A percentile compares a stretch with the other conserved stretches of the same genome.
phyloP scores from a whole-genome alignment of 805 yeast genomes.

The Lipomyces sp. region DNA sequence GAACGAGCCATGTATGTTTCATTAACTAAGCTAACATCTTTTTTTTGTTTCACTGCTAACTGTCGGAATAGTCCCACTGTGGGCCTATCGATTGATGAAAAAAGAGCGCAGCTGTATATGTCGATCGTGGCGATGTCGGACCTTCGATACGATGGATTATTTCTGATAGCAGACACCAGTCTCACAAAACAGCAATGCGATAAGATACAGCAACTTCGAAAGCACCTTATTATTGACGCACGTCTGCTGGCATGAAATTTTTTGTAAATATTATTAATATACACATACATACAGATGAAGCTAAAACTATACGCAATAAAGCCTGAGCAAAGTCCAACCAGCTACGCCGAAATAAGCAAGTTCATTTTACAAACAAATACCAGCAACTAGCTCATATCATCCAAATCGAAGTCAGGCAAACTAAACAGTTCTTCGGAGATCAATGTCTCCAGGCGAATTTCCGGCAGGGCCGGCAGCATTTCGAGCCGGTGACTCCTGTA shows the following conservation, averaged over 20 bases:
- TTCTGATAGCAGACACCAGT: conserved; percentile 5
- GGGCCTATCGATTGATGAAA: conserved; percentile 12
- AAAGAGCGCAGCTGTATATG: conserved; percentile 13
- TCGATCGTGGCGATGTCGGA: conserved; percentile 6
- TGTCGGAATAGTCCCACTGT: conserved; percentile 1
- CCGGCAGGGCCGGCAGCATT: not conserved
- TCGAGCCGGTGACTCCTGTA: not conserved
- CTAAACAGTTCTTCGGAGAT: conserved; percentile 7
- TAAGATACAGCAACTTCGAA: not conserved
- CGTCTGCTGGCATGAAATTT: not conserved
- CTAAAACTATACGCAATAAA: not conserved
- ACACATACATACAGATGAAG: not conserved
- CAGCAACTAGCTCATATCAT: not conserved
- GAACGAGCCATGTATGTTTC: conserved; percentile 21
- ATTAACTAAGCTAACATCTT: too few relatives aligned
- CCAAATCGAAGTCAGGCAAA: not conserved
- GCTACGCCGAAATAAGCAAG: too few relatives aligned
- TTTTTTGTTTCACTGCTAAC: not conserved
- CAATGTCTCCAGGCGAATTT: not conserved
- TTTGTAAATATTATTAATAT: not conserved
- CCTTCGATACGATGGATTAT: conserved; percentile 6
- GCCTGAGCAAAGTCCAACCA: too few relatives aligned
- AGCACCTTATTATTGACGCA: not conserved
- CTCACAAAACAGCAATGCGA: not conserved
- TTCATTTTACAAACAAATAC: too few relatives aligned